Evolutionary conservation across 106 monocot genomes (phyloP), one percentile per base, ranked within the genome.

Genomic region (Acanthochlamys bracteata): DNA sequence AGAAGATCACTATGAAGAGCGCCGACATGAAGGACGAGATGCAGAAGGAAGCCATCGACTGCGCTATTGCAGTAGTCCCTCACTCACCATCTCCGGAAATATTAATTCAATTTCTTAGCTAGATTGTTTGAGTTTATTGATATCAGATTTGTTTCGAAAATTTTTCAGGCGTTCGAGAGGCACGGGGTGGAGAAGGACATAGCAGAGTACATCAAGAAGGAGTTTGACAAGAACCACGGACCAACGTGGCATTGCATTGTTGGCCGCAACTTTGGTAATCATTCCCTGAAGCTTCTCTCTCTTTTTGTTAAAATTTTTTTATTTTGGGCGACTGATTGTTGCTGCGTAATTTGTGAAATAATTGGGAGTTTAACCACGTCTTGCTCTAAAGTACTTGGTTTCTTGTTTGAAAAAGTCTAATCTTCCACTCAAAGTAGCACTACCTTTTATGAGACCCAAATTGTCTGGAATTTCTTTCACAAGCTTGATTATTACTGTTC

Each of bases 221-320:
- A 91, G 76, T 98, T 98, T 70, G 96, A 98, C 63, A 80, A 77
- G 76, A 85, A 77, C 25, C 82, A 98, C 66, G 91, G 91, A 0
- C 91, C 85, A 7, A 98, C 91, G 49, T 98, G 91, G 96, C 96
- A 98, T 73, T 98, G 96, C 83, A 98, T 98, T 21, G 96, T 98
- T 24, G 96, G 96, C 21, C 79, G 83, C 51, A 98, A 98, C 74
- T 98, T 91, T 41, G 91, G 96, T 98, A 91, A 7, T 9, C 40
- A 33, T 16, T 62, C 61, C 0, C 61, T 15, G 4, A n/a, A 62
- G 14, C 17, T n/a, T 62, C n/a, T 62, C 0, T 62, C 7, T 39
- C 10, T 41, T 17, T 14, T 16, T 9, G 7, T 62, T 14, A n/a
- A n/a, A n/a, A n/a, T n/a, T n/a, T n/a, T n/a, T n/a, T n/a, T n/a